phyloP scores from a whole-genome alignment of 2,329 filamentous ascomycete genomes.

The Curvularia lunata region DNA sequence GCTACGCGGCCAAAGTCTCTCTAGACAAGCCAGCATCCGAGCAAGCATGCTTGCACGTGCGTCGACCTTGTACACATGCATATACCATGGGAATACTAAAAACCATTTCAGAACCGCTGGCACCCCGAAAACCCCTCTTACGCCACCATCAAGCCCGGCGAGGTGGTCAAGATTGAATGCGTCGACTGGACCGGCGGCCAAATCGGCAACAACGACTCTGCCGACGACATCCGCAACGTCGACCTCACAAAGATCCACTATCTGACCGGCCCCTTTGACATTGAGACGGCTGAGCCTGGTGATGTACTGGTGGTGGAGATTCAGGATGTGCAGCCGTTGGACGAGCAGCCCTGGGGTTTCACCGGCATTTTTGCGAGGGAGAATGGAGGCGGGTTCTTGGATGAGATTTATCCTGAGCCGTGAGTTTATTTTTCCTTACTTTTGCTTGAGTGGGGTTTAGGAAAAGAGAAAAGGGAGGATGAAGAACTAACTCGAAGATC shows the following conservation, averaged over 20 bases:
- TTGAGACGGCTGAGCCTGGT: conserved; percentile 82
- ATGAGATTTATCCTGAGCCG: conserved; percentile 85
- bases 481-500: not conserved
- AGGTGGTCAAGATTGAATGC: conserved; percentile 93
- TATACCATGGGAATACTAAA: no score
- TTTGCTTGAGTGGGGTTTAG: no score
- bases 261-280: conserved; percentile 85
- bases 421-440: conserved; percentile 49
- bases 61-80: conserved; percentile 28
- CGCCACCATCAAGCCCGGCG: conserved; percentile 77
- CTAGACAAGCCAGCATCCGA: conserved; percentile 73
- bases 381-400: conserved; percentile 88
- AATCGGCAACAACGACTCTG: conserved; percentile 85
- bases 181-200: conserved; percentile 79
- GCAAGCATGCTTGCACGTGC: conserved; percentile 73
- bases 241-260: conserved; percentile 88
- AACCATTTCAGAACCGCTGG: conserved; percentile 75
- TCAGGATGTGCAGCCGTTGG: conserved; percentile 87
- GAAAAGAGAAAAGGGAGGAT: not conserved
- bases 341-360: conserved; percentile 88
- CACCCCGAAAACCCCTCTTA: conserved; percentile 83
- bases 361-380: conserved; percentile 79
- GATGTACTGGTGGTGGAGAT: conserved; percentile 88
- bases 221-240: conserved; percentile 85
- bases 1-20: conserved; percentile 75